Evolutionary conservation across 805 yeast species (phyloP).

Genomic region (Zygosaccharomyces bisporus): DNA sequence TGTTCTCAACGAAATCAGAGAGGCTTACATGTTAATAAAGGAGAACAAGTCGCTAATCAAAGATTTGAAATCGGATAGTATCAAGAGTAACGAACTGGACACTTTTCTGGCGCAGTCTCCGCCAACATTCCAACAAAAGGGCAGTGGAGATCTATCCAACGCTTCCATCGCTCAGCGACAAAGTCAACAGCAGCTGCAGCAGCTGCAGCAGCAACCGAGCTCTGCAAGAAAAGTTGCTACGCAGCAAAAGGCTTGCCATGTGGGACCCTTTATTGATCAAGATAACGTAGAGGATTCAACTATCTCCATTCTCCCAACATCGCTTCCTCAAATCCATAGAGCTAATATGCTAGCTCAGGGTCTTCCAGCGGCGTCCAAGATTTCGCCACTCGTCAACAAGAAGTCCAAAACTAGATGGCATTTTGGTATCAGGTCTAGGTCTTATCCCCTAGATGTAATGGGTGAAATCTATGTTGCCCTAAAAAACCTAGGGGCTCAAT

Average conservation of each 20-base stretch:
- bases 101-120: slow-evolving; percentile 59
- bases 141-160: slow-evolving; percentile 5
- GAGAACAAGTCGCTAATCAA: slow-evolving; percentile 71
- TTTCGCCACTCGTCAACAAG: slow-evolving; percentile 61
- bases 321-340: slow-evolving; percentile 89
- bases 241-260: slow-evolving; percentile 36
- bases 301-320: slow-evolving; percentile 88
- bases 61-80: slow-evolving; percentile 51
- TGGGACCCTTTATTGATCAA: slow-evolving; percentile 33
- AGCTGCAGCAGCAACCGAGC: slow-evolving; percentile 5
- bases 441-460: slow-evolving; percentile 97
- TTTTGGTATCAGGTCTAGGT: slow-evolving; percentile 92
- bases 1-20: slow-evolving; percentile 69
- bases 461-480: slow-evolving; percentile 95
- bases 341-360: slow-evolving; percentile 79
- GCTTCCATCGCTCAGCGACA: slow-evolving; percentile 9
- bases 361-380: slow-evolving; percentile 45
- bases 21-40: slow-evolving; percentile 77
- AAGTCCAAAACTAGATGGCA: slow-evolving; percentile 97
- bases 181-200: not conserved
- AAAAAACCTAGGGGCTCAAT: slow-evolving; percentile 91
- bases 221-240: slow-evolving; percentile 16
- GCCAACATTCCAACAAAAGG: slow-evolving; percentile 43
- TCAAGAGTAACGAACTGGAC: slow-evolving; percentile 47
- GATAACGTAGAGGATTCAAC: slow-evolving; percentile 52